phyloP scores from a whole-genome alignment of 2,329 filamentous ascomycete species.

The Ophiostoma triangulosporum region DNA sequence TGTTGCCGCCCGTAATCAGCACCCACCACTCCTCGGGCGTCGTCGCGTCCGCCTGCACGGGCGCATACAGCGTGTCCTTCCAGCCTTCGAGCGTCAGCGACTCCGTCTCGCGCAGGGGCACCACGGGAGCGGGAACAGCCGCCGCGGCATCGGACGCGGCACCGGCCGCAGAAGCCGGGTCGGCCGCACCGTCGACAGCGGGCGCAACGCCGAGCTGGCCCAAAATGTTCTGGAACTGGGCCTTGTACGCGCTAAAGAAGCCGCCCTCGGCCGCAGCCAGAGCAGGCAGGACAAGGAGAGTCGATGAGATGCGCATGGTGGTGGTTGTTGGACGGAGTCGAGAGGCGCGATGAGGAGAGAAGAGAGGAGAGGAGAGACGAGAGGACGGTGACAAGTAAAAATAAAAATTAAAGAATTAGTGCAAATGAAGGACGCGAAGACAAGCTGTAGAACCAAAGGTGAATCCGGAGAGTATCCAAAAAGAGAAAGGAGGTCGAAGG shows the following conservation, averaged over 20 bases:
- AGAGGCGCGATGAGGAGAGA: background rate
- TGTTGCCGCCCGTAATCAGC: conserved; percentile 61
- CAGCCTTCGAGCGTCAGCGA: conserved; percentile 53
- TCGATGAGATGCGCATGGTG: conserved; percentile 43
- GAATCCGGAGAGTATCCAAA: background rate
- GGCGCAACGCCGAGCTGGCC: conserved; percentile 37
- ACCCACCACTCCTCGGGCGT: conserved; percentile 65
- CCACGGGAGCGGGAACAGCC: no score
- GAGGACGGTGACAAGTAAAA: background rate
- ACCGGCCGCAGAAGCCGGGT: conserved; percentile 26
- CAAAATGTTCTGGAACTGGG: conserved; percentile 50
- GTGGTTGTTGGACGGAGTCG: background rate
- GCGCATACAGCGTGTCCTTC: conserved; percentile 51
- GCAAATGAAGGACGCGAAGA: background rate
- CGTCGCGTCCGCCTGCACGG: conserved; percentile 43
- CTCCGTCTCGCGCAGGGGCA: background rate
- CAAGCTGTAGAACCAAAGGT: background rate
- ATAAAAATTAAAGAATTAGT: background rate
- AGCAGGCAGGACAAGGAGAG: conserved; percentile 41
- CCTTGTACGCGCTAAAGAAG: conserved; percentile 43
- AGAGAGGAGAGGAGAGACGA: background rate
- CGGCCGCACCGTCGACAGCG: conserved; percentile 32
- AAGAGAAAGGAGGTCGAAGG: background rate
- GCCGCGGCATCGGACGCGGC: conserved; percentile 31
- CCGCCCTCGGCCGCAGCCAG: conserved; percentile 33